These are phyloP conservation scores for Microbotryum intermedium DNA, from an alignment of 1,284 basidiomycete species.

Conservation along the genomic window DNA sequence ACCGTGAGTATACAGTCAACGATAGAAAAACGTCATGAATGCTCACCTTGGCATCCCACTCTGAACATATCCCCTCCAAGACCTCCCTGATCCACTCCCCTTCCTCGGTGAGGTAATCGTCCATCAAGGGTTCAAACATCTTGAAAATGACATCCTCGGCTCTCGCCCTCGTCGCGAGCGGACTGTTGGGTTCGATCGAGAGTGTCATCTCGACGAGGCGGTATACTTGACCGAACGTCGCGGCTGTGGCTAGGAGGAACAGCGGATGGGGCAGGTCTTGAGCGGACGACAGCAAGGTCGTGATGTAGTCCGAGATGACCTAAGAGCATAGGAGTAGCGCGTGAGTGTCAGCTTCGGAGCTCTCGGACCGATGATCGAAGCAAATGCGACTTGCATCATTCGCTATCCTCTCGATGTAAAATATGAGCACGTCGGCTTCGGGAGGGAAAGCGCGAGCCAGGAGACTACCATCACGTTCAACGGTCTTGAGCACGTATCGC, in stretches of 20 bases:
- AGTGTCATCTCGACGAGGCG: constrained; percentile 71
- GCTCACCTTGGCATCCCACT: constrained; percentile 63
- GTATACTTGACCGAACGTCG: constrained; percentile 79
- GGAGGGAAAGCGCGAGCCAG: constrained; percentile 80
- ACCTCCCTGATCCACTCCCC: constrained; percentile 66
- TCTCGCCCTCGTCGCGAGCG: constrained; percentile 42
- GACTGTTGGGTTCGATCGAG: constrained; percentile 33
- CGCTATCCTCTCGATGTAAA: constrained; percentile 66
- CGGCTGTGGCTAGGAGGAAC: constrained; percentile 78
- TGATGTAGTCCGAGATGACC: constrained; percentile 72
- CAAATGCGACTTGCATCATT: constrained; percentile 43
- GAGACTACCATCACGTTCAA: constrained; percentile 65
- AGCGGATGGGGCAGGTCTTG: constrained; percentile 62
- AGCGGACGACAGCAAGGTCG: constrained; percentile 64
- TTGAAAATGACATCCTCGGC: constrained; percentile 77
- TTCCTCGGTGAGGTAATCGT: constrained; percentile 93
- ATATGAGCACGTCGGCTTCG: constrained; percentile 58
- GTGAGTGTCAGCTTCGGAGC: constrained; percentile 37
- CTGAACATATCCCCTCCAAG: constrained; percentile 65
- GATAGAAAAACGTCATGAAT: not conserved
- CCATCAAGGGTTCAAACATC: constrained; percentile 93
- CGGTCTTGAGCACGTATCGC: constrained; percentile 52
- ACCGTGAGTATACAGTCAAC: constrained; percentile 1
- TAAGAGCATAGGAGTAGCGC: constrained; percentile 22
- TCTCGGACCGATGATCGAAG: constrained; percentile 42